phyloP scores from a whole-genome alignment of 2,329 filamentous ascomycete genomes.

The Botrytis paeoniae region DNA sequence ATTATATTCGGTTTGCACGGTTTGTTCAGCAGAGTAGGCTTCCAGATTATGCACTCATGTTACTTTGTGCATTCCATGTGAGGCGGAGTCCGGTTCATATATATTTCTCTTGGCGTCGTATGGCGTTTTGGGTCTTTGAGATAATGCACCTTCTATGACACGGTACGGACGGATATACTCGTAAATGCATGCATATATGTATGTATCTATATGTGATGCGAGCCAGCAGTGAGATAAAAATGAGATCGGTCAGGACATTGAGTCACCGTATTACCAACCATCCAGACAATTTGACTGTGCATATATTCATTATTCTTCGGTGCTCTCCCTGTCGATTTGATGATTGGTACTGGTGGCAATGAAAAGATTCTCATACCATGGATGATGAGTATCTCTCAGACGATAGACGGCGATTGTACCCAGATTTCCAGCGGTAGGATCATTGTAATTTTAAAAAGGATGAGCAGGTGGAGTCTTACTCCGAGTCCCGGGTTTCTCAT shows the following conservation, averaged over 20 bases:
- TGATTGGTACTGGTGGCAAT: not conserved
- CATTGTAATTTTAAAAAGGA: conserved; percentile 4
- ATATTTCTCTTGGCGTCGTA: not conserved
- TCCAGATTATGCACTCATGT: not conserved
- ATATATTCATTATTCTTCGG: not conserved
- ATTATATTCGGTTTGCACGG: not conserved
- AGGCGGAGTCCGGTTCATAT: not conserved
- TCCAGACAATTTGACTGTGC: not conserved
- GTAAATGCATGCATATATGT: not conserved
- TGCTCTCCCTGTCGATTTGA: not conserved
- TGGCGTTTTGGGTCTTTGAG: not conserved
- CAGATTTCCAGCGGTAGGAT: not conserved
- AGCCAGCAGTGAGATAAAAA: not conserved
- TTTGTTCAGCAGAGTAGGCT: not conserved
- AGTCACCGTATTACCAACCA: not conserved
- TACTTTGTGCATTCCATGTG: not conserved
- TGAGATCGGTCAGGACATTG: not conserved
- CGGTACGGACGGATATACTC: not conserved
- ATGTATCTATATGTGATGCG: not conserved
- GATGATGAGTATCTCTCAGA: not conserved
- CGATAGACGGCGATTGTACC: not conserved
- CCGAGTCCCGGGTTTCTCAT: not conserved
- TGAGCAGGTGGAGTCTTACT: not conserved
- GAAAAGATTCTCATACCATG: not conserved
- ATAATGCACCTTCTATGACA: not conserved